Conservation (phyloP, 805 yeast species). For the Brettanomyces sp. region DNA sequence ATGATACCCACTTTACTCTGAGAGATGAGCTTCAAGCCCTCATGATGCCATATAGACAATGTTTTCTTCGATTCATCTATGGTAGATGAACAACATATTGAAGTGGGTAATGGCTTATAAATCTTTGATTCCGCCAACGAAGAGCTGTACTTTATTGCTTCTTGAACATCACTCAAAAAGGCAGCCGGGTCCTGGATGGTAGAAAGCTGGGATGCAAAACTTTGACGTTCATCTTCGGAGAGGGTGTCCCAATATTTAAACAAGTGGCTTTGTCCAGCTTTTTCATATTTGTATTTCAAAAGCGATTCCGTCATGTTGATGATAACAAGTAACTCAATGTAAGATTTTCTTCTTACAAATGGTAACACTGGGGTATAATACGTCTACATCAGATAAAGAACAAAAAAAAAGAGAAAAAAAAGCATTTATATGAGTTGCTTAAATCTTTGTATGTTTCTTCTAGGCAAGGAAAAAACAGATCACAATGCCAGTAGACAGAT, state of each 20-base stretch:
- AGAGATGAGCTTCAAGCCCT: conserved; percentile 63
- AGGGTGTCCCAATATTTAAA: conserved; percentile 39
- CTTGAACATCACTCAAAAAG: conserved; percentile 32
- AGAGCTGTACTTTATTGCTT: conserved; percentile 34
- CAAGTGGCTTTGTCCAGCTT: conserved; percentile 46
- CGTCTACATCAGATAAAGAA: background rate
- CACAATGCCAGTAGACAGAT: too few relatives aligned
- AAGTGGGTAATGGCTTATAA: conserved; percentile 43
- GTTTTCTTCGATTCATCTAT: conserved; percentile 23
- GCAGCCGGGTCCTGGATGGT: conserved; percentile 31
- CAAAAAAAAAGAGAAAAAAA: background rate
- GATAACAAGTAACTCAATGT: too few relatives aligned
- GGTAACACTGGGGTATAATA: too few relatives aligned
- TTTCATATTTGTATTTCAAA: conserved; percentile 17
- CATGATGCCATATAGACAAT: conserved; percentile 20
- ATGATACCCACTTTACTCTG: conserved; percentile 77
- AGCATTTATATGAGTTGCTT: too few relatives aligned
- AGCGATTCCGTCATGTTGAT: too few relatives aligned
- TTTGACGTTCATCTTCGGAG: conserved; percentile 23
- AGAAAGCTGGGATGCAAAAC: conserved; percentile 32
- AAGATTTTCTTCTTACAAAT: too few relatives aligned
- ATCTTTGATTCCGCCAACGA: conserved; percentile 13
- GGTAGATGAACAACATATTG: conserved; percentile 41
- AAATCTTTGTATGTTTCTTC: too few relatives aligned
- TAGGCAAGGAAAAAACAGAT: too few relatives aligned